Evolutionary conservation across 805 yeast species (phyloP), one percentile per base, ranked within the genome.

Genomic region (Metschnikowia shivogae): DNA sequence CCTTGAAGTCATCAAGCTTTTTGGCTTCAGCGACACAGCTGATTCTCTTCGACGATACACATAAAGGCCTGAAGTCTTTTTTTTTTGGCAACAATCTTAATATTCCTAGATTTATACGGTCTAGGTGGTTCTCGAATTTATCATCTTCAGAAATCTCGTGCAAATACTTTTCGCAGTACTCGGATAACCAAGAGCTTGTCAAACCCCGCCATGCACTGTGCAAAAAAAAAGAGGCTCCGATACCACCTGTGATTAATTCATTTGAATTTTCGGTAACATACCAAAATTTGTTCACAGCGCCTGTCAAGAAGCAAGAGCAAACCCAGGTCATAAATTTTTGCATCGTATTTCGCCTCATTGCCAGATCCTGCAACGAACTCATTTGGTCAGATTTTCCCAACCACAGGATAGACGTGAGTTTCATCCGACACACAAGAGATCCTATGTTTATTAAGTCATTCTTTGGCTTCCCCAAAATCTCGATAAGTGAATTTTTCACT

Each of bases 11-110:
- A 9, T 39, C 35, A 7, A 22, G 4, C 14, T 39, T 27, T 10
- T 22, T 31, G 13, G 24, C 36, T 29, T 39, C 29, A 22, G 34
- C 42, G 14, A 39, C 27, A 32, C 29, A 39, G 20, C 12, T 30
- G 8, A 39, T 35, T 39, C 42, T 39, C 14, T 48, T 48, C 27
- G 35, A 11, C 0, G 92, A 89, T 11, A 76, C 68, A 29, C 82
- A 77, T 13, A 86, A 72, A 12, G 81, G 68, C 54, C 93, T 63
- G 47, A 85, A 82, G 35, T 77, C 85, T 4, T 64, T 60, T 35
- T 62, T 60, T 57, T 86, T 86, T 0, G 95, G 95, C 29, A 83
- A 60, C 0, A 83, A 44, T 41, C 84, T 66, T 17, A 77, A 45
- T 3, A 53, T 61, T 4, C 82, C 82, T 47, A 67, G 59, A 56